Percentiles rank a stretch among this genome's conserved stretches.
These are phyloP conservation scores for Yarrowia deformans DNA, from an alignment of 805 yeast species.

Conservation along the genomic window DNA sequence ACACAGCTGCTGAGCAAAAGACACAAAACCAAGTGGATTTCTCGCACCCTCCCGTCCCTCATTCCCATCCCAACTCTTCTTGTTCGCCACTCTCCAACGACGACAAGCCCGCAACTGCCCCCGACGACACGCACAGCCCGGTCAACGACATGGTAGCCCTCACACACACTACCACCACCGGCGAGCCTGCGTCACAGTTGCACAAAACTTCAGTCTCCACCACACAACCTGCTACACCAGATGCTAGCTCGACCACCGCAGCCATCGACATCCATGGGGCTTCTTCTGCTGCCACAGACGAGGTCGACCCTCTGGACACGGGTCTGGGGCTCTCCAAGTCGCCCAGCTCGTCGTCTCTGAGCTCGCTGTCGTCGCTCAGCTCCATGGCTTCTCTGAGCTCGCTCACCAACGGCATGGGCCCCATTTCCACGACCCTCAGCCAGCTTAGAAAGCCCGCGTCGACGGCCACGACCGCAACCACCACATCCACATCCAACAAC, in stretches of 20 bases:
- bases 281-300: neutral
- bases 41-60: neutral
- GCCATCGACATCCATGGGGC: neutral
- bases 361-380: slow-evolving; percentile 17
- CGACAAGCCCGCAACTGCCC: neutral
- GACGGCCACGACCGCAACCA: neutral
- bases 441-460: slow-evolving; percentile 23
- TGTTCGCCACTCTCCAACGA: neutral
- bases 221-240: neutral
- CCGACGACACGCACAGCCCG: slow-evolving; percentile 1
- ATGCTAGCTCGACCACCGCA: too few relatives aligned
- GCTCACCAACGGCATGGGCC: slow-evolving; percentile 21
- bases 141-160: slow-evolving; percentile 17
- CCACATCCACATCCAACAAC: slow-evolving; percentile 1
- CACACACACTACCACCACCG: slow-evolving; percentile 25
- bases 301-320: slow-evolving; percentile 21
- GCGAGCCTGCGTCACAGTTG: slow-evolving; percentile 19
- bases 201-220: neutral
- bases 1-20: slow-evolving; percentile 31
- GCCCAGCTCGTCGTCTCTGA: slow-evolving; percentile 6
- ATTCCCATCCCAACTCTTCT: neutral
- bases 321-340: slow-evolving; percentile 21
- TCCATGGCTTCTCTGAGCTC: slow-evolving; percentile 14
- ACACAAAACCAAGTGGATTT: slow-evolving; percentile 26
- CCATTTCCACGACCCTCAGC: slow-evolving; percentile 16